phyloP scores from a whole-genome alignment of 2,329 filamentous ascomycete species.

The Fusarium sp. region DNA sequence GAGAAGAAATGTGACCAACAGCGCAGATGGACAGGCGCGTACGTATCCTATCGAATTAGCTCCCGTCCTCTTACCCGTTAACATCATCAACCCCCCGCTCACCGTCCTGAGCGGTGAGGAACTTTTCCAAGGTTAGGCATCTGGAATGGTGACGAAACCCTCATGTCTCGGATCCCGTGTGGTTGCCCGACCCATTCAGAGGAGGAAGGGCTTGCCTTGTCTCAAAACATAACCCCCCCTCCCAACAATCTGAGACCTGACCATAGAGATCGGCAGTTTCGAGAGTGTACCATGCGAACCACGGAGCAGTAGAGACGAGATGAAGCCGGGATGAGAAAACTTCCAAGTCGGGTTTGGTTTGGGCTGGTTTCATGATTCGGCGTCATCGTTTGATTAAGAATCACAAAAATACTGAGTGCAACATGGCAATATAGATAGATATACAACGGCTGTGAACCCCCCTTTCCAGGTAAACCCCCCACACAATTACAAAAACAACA shows the following conservation, averaged over 20 bases:
- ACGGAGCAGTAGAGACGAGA: not conserved
- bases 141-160: constrained; percentile 31
- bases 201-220: constrained; percentile 3
- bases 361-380: not conserved
- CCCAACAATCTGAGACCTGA: not conserved
- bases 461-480: not conserved
- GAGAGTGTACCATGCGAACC: not conserved
- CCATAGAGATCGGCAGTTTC: not conserved
- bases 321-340: not conserved
- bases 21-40: not conserved
- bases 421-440: constrained; percentile 19
- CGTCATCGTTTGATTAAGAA: constrained; percentile 6
- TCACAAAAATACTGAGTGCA: not conserved
- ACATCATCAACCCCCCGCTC: not conserved
- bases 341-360: not conserved
- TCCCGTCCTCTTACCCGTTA: not conserved
- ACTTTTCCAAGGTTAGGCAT: not conserved
- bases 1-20: not conserved
- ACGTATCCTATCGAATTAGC: not conserved
- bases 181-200: not conserved
- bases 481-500: too few species aligned
- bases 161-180: constrained; percentile 22
- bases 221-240: constrained; percentile 1
- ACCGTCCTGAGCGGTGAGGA: constrained; percentile 8
- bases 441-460: not conserved